phyloP scores from a whole-genome alignment of 495 filamentous ascomycete species.

The Cercophora newfieldiana region DNA sequence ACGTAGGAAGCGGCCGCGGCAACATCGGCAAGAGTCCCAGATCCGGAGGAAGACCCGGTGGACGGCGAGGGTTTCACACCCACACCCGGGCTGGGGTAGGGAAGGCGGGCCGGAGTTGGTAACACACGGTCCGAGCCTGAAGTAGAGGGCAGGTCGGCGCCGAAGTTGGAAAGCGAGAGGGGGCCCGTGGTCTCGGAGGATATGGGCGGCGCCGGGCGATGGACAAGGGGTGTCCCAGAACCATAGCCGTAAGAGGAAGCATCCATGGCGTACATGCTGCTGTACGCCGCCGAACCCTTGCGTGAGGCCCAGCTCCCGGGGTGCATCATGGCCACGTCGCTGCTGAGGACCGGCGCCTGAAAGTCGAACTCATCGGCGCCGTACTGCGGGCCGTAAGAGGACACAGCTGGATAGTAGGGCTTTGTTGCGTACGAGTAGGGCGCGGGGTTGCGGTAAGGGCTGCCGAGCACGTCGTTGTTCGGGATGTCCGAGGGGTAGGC shows the following conservation, averaged over 20 bases:
- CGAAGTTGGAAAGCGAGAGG: conserved; percentile 43
- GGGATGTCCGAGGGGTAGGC: conserved; percentile 32
- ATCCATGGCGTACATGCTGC: conserved; percentile 34
- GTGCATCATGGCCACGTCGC: conserved; percentile 35
- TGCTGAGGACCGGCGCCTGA: conserved; percentile 30
- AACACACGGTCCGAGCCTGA: conserved; percentile 41
- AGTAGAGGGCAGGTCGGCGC: conserved; percentile 39
- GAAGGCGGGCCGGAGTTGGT: conserved; percentile 35
- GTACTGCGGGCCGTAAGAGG: conserved; percentile 37
- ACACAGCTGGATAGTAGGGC: conserved; percentile 37
- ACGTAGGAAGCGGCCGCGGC: conserved; percentile 28
- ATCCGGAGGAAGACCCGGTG: conserved; percentile 16
- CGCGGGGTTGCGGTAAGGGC: conserved; percentile 26
- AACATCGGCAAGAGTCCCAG: conserved; percentile 24
- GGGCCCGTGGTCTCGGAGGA: conserved; percentile 31
- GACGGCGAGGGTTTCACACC: conserved; percentile 25
- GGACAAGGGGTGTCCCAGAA: conserved; percentile 28
- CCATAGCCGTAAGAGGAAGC: conserved; percentile 33
- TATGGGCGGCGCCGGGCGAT: conserved; percentile 36
- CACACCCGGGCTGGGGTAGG: conserved; percentile 31
- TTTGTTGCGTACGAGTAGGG: conserved; percentile 31
- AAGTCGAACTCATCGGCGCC: conserved; percentile 42
- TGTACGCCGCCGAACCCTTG: conserved; percentile 24
- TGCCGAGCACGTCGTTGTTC: conserved; percentile 30
- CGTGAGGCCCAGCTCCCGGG: conserved; percentile 32